Percentiles rank a stretch among this genome's conserved stretches.
Conservation (phyloP, 768 basidiomycete genomes). For the Bullera alba region DNA sequence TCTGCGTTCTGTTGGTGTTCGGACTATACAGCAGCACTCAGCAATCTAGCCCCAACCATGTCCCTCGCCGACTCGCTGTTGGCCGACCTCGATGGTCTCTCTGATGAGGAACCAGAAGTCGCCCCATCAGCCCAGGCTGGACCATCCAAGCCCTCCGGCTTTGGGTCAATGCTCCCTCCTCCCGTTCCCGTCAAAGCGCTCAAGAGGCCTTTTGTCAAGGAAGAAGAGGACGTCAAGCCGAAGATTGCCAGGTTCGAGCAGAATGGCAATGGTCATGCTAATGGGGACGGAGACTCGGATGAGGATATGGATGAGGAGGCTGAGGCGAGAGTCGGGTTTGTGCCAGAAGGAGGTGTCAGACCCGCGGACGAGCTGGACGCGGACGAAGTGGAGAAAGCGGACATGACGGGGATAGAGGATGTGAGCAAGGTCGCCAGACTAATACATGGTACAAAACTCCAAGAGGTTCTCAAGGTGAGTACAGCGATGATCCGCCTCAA, state of each 20-base stretch:
- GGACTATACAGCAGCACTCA: not conserved
- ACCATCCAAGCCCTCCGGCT: conserved; percentile 11
- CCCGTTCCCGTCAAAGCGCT: conserved; percentile 22
- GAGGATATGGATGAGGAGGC: conserved; percentile 48
- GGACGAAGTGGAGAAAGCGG: conserved; percentile 92
- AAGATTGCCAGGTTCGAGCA: conserved; percentile 8
- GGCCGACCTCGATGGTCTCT: conserved; percentile 82
- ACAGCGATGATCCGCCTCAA: not conserved
- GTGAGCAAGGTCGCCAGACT: conserved; percentile 83
- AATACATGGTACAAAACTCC: conserved; percentile 77
- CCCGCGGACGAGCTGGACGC: conserved; percentile 94
- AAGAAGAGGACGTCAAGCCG: conserved; percentile 38
- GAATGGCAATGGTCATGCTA: conserved; percentile 53
- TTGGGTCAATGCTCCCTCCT: conserved; percentile 42
- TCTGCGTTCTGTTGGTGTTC: too few species aligned
- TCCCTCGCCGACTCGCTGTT: conserved; percentile 82
- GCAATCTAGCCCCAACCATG: conserved; percentile 21
- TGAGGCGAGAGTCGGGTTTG: conserved; percentile 47
- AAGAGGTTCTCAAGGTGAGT: conserved; percentile 71
- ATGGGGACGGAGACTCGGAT: conserved; percentile 53
- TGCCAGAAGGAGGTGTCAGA: conserved; percentile 63
- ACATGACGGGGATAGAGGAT: conserved; percentile 74
- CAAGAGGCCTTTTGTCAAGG: conserved; percentile 41
- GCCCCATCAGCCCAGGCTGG: conserved; percentile 8
- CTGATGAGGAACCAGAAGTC: conserved; percentile 51